phyloP scores from a whole-genome alignment of 164 flowering plant genomes.

The Vitis labrusca region DNA sequence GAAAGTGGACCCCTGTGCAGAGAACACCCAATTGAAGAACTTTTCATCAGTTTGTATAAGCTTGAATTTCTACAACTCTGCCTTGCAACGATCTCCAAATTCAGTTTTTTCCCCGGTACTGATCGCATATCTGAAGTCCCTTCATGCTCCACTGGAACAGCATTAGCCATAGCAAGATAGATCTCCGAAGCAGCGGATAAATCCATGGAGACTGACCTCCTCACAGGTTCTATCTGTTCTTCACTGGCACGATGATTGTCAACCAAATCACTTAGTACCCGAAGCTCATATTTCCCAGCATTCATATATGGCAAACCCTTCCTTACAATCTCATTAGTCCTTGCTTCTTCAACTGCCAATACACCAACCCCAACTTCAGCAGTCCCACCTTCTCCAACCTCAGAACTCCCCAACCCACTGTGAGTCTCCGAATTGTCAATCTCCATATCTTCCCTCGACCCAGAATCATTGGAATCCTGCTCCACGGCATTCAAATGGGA shows the following conservation, averaged over 20 bases:
- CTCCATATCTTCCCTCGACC: slow-evolving; percentile 4
- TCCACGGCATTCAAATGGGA: not conserved
- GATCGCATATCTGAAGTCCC: slow-evolving; percentile 15
- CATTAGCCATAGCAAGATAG: slow-evolving; percentile 16
- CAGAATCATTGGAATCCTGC: not conserved
- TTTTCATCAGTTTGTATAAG: slow-evolving; percentile 29
- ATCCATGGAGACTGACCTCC: slow-evolving; percentile 63
- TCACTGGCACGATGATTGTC: slow-evolving; percentile 13
- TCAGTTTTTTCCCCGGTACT: slow-evolving; percentile 2
- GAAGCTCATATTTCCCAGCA: slow-evolving; percentile 1
- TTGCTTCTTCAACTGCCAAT: not conserved
- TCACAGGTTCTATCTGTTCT: slow-evolving; percentile 28
- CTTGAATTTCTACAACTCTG: slow-evolving; percentile 18
- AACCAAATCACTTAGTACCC: slow-evolving; percentile 35
- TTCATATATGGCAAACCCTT: slow-evolving; percentile 1
- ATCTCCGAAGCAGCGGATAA: slow-evolving; percentile 31
- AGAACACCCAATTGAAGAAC: slow-evolving; percentile 28
- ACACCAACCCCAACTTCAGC: slow-evolving; percentile 4
- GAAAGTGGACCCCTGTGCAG: slow-evolving; percentile 33
- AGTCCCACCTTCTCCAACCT: slow-evolving; percentile 12
- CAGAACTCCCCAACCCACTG: not conserved
- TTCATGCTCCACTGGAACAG: slow-evolving; percentile 12
- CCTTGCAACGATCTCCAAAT: slow-evolving; percentile 14
- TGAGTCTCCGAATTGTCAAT: slow-evolving; percentile 8
- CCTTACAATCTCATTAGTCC: slow-evolving; percentile 3